Evolutionary conservation across 805 yeast species (phyloP).

Genomic region (Kazachstania martiniae): DNA sequence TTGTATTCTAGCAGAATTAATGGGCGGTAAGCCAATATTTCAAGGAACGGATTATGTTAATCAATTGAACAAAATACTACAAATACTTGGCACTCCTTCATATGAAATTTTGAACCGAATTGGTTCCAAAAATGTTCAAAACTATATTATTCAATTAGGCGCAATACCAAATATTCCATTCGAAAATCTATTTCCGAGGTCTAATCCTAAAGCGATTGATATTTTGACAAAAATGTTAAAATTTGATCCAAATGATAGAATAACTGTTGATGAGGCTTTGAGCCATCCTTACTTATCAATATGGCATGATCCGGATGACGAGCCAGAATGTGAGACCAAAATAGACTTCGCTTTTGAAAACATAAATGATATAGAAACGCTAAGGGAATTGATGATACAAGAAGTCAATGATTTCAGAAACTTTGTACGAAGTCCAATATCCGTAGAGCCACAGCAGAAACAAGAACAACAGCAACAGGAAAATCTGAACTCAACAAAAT

Average conservation of each 20-base stretch:
- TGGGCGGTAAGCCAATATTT: conserved; percentile 88
- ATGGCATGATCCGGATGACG: conserved; percentile 92
- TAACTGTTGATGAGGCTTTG: conserved; percentile 79
- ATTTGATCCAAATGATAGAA: conserved; percentile 75
- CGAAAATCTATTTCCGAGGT: conserved; percentile 58
- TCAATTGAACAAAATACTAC: conserved; percentile 77
- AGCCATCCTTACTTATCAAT: conserved; percentile 75
- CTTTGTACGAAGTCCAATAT: conserved; percentile 65
- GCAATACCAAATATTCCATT: conserved; percentile 67
- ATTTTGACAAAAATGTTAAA: conserved; percentile 64
- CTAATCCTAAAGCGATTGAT: conserved; percentile 78
- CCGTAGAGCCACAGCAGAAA: no score
- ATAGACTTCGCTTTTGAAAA: conserved; percentile 83
- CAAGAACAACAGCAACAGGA: no score
- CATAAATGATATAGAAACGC: conserved; percentile 67
- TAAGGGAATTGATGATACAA: conserved; percentile 65
- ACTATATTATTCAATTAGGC: conserved; percentile 79
- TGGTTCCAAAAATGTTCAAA: conserved; percentile 82
- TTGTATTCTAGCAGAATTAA: conserved; percentile 84
- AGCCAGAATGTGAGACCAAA: conserved; percentile 65
- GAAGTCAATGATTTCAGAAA: conserved; percentile 72
- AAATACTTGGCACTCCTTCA: conserved; percentile 81
- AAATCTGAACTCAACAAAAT: no score
- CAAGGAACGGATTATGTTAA: conserved; percentile 94
- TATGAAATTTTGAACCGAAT: conserved; percentile 53